Evolutionary conservation across 495 filamentous ascomycete genomes (phyloP).

Genomic region (Apodospora peruviana): DNA sequence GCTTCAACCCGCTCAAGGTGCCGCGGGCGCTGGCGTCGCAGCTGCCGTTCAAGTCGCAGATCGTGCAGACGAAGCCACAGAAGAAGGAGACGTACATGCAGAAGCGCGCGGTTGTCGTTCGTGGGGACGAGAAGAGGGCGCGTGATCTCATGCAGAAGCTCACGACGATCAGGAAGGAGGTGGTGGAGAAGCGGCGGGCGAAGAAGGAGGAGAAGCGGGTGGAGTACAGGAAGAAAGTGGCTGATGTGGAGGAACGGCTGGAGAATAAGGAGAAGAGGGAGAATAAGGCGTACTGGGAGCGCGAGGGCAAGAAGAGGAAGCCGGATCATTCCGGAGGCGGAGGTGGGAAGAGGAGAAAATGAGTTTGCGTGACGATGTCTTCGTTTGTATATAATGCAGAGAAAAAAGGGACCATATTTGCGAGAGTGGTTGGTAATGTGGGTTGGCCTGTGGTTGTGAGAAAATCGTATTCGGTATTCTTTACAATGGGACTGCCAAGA

Average conservation of each 20-base stretch:
- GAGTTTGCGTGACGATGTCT: not conserved
- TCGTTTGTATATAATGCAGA: not conserved
- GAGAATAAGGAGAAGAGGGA: constrained; percentile 80
- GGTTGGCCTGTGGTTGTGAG: no score
- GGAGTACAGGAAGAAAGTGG: constrained; percentile 73
- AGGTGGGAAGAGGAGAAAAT: constrained; percentile 47
- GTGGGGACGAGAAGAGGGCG: constrained; percentile 77
- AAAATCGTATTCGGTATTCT: no score
- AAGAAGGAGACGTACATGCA: constrained; percentile 84
- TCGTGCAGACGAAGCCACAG: constrained; percentile 71
- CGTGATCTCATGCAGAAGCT: constrained; percentile 91
- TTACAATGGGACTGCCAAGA: no score
- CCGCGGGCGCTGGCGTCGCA: constrained; percentile 77
- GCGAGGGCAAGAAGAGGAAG: constrained; percentile 92
- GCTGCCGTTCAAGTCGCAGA: constrained; percentile 90
- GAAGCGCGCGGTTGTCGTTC: constrained; percentile 82
- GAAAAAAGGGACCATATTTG: no score
- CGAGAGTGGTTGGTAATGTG: no score
- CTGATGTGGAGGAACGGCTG: constrained; percentile 75
- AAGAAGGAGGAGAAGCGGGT: constrained; percentile 82
- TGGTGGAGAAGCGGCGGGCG: constrained; percentile 67
- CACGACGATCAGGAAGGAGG: constrained; percentile 84
- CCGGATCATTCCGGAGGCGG: constrained; percentile 55
- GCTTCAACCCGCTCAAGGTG: constrained; percentile 92
- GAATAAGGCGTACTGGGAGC: constrained; percentile 85